Conservation (phyloP, 2,329 filamentous ascomycete genomes). For the Cercospora zeina region DNA sequence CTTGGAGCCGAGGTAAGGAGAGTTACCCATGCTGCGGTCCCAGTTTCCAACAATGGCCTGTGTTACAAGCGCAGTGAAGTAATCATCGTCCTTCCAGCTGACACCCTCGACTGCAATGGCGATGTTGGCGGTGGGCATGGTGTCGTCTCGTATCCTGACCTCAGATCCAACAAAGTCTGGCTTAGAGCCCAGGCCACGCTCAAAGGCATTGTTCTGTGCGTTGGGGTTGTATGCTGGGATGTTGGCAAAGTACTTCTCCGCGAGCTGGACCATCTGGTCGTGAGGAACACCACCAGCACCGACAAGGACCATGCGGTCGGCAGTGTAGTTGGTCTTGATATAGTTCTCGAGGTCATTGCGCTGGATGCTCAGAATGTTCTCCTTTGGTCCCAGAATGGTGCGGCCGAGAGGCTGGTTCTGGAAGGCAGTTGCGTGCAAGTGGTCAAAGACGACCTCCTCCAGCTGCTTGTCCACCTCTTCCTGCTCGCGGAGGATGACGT, state of each 20-base stretch:
- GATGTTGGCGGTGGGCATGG: conserved; percentile 93
- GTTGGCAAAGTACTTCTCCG: conserved; percentile 88
- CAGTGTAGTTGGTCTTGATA: conserved; percentile 99
- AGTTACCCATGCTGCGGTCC: conserved; percentile 98
- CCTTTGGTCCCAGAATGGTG: conserved; percentile 93
- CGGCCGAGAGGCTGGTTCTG: conserved; percentile 94
- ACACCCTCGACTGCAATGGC: conserved; percentile 98
- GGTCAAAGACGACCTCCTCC: conserved; percentile 99
- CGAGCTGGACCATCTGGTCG: conserved; percentile 88
- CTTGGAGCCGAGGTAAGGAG: conserved; percentile 96
- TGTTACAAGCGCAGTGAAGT: conserved; percentile 96
- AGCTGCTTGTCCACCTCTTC: conserved; percentile 99
- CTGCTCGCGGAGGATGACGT: conserved; percentile 97
- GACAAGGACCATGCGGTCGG: conserved; percentile 98
- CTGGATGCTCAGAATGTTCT: conserved; percentile 97
- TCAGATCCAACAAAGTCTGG: conserved; percentile 97
- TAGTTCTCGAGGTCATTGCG: conserved; percentile 88
- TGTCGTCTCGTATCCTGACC: conserved; percentile 92
- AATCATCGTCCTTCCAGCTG: conserved; percentile 98
- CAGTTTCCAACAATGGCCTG: conserved; percentile 99
- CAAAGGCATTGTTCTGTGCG: conserved; percentile 68
- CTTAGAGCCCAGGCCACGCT: conserved; percentile 76
- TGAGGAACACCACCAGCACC: conserved; percentile 93
- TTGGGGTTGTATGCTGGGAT: conserved; percentile 75
- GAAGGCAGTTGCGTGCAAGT: conserved; percentile 97